phyloP scores from a whole-genome alignment of 257 asterid species.

The Jacaranda copaia region DNA sequence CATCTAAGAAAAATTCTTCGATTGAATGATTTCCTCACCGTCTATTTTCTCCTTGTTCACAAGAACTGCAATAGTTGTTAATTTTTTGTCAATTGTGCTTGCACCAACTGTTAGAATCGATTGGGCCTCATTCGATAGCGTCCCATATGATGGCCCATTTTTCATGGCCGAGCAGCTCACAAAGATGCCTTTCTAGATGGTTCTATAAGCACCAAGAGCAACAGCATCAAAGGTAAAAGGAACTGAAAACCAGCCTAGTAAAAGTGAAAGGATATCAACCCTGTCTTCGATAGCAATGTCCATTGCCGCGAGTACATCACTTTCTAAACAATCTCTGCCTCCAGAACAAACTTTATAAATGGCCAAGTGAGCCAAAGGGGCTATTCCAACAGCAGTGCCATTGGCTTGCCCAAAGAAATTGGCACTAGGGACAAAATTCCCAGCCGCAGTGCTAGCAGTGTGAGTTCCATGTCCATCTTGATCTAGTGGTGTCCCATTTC shows the following conservation, averaged over 20 bases:
- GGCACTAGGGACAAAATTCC: conserved; percentile 45
- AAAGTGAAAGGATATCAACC: conserved; percentile 44
- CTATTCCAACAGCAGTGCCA: not conserved
- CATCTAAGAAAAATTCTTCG: conserved; percentile 16
- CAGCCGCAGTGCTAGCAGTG: conserved; percentile 60
- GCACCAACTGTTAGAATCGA: conserved; percentile 63
- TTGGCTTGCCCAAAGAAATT: conserved; percentile 29
- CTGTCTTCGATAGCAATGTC: conserved; percentile 45
- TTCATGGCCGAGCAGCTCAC: conserved; percentile 51
- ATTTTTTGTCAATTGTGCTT: conserved; percentile 43
- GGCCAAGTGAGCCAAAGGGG: not conserved
- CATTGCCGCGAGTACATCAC: conserved; percentile 39
- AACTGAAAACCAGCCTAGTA: not conserved
- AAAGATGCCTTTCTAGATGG: conserved; percentile 48
- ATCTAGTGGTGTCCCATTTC: conserved; percentile 26
- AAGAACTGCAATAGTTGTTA: conserved; percentile 36
- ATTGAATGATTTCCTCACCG: conserved; percentile 43
- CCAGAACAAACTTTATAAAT: too few relatives aligned
- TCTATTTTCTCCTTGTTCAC: conserved; percentile 37
- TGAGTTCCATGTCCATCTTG: conserved; percentile 53
- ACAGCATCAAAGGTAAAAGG: conserved; percentile 24
- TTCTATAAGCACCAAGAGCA: conserved; percentile 46
- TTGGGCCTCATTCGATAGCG: conserved; percentile 42
- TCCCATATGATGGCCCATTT: not conserved
- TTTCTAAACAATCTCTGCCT: conserved; percentile 3